A percentile compares a stretch with the other conserved stretches of the same genome.
Conservation (phyloP, 2,329 filamentous ascomycete species). For the Pseudogymnoascus sp. region DNA sequence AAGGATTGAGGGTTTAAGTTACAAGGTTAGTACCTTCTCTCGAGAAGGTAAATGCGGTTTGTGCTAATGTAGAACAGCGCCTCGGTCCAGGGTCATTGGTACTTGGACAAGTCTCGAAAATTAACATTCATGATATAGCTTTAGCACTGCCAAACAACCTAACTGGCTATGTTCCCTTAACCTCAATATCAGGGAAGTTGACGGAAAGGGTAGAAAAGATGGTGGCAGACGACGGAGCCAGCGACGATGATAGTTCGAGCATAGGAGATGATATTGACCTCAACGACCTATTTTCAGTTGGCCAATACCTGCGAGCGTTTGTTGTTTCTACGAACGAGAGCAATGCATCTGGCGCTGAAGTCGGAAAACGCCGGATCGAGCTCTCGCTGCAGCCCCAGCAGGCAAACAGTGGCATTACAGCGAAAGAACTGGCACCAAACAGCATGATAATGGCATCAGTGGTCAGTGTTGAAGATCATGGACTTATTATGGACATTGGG, state of each 20-base stretch:
- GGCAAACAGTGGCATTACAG: constrained; percentile 66
- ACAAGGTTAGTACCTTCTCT: constrained; percentile 55
- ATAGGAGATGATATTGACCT: constrained; percentile 58
- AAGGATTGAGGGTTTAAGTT: constrained; percentile 79
- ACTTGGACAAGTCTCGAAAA: constrained; percentile 75
- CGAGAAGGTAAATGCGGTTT: constrained; percentile 12
- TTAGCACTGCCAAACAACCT: constrained; percentile 89
- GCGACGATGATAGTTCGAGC: constrained; percentile 35
- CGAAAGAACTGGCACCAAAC: constrained; percentile 66
- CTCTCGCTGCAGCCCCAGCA: constrained; percentile 73
- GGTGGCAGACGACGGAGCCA: constrained; percentile 49
- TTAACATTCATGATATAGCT: constrained; percentile 70
- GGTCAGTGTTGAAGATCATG: constrained; percentile 89
- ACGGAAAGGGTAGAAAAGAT: constrained; percentile 65
- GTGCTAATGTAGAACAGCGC: constrained; percentile 44
- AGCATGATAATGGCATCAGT: constrained; percentile 81
- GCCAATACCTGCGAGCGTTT: constrained; percentile 80
- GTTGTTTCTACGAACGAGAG: constrained; percentile 71
- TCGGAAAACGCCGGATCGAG: constrained; percentile 74
- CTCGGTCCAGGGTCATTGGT: constrained; percentile 79
- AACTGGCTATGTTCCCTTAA: constrained; percentile 79
- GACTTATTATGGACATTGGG: constrained; percentile 86
- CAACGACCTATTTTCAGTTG: constrained; percentile 65
- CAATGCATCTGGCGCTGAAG: constrained; percentile 40
- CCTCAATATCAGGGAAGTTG: constrained; percentile 77